Conservation (phyloP, 441 rosid genomes). For the Corymbia citriodora region DNA sequence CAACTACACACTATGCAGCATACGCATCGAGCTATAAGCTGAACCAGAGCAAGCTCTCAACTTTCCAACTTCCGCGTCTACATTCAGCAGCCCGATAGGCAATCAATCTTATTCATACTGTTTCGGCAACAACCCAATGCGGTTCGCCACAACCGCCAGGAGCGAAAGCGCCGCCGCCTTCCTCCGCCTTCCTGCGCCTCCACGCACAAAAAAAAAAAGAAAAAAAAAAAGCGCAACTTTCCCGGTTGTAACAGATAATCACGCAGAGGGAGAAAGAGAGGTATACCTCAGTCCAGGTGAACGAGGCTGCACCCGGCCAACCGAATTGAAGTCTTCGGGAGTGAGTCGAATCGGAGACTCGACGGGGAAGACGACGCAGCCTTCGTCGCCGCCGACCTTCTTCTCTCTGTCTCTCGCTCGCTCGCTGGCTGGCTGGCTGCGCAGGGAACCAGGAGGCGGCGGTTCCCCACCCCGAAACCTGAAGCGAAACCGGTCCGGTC, state of each 20-base stretch:
- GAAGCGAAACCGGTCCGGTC: not conserved
- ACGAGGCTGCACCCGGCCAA: not conserved
- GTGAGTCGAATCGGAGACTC: not conserved
- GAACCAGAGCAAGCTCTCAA: not conserved
- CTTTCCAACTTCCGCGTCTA: not conserved
- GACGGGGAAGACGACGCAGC: not conserved
- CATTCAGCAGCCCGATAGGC: not conserved
- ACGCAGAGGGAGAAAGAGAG: not conserved
- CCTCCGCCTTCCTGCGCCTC: not conserved
- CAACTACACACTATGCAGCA: not conserved
- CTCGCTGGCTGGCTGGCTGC: not conserved
- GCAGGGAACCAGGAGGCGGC: not conserved
- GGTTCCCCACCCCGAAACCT: not conserved
- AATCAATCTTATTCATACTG: not conserved
- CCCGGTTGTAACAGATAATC: not conserved
- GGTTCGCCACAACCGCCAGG: not conserved
- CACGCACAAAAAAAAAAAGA: not conserved
- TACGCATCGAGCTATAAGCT: not conserved
- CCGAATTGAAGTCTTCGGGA: not conserved
- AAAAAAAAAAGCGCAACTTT: not conserved
- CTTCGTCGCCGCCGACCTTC: not conserved
- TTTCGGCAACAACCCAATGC: not conserved
- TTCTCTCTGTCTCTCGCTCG: not conserved
- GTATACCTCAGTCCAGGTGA: not conserved
- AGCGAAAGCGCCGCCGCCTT: not conserved